Conservation (phyloP, 768 basidiomycete genomes). For the Russula sp. region DNA sequence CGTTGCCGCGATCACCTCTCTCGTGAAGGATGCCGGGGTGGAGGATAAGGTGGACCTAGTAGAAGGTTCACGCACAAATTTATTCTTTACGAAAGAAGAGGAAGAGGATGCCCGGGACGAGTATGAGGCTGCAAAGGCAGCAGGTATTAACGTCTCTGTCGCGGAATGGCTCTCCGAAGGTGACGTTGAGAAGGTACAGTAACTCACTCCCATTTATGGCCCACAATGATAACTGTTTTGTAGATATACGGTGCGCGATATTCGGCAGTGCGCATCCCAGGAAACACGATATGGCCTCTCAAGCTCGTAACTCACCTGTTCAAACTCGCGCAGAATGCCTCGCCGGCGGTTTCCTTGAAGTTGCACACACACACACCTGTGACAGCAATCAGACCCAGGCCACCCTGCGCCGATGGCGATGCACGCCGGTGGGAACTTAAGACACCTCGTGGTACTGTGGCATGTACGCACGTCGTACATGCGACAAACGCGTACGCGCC, state of each 20-base stretch:
- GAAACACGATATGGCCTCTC: constrained; percentile 72
- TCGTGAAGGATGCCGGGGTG: constrained; percentile 48
- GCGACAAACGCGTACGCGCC: constrained; percentile 85
- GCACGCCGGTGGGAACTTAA: constrained; percentile 49
- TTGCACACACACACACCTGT: constrained; percentile 78
- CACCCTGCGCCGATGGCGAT: constrained; percentile 37
- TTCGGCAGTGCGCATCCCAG: constrained; percentile 51
- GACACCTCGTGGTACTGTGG: constrained; percentile 65
- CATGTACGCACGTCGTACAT: constrained; percentile 67
- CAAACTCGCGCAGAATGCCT: constrained; percentile 39
- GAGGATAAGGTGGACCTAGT: constrained; percentile 59
- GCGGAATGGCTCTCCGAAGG: constrained; percentile 49
- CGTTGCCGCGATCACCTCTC: constrained; percentile 44
- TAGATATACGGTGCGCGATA: constrained; percentile 48
- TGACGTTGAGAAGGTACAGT: constrained; percentile 47
- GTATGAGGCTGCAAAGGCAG: constrained; percentile 51
- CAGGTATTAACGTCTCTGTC: constrained; percentile 47
- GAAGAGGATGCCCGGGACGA: constrained; percentile 42
- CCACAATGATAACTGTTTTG: background rate
- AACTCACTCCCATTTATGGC: background rate
- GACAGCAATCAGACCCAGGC: constrained; percentile 36
- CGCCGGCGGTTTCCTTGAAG: constrained; percentile 42
- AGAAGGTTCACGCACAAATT: constrained; percentile 49
- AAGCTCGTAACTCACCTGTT: constrained; percentile 75
- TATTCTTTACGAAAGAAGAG: constrained; percentile 52